These are phyloP conservation scores for Phialophora chinensis DNA, from an alignment of 2,329 filamentous ascomycete genomes.

Conservation along the genomic window DNA sequence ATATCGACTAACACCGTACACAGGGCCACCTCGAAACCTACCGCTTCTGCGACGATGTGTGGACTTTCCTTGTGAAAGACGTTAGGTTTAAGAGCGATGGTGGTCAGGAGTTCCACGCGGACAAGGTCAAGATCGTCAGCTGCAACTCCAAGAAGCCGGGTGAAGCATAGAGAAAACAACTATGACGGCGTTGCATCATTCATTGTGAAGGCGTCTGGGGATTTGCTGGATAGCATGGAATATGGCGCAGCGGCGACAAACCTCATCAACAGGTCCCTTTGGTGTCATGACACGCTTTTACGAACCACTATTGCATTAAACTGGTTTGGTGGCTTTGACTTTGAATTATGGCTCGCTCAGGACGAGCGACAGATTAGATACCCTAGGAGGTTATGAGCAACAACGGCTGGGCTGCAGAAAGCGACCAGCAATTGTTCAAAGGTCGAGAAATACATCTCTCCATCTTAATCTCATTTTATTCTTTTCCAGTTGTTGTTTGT, in stretches of 20 bases:
- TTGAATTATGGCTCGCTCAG: background rate
- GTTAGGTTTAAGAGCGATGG: constrained; percentile 98
- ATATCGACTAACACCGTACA: constrained; percentile 18
- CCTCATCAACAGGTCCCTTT: background rate
- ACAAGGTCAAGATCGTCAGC: constrained; percentile 98
- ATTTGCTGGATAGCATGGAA: background rate
- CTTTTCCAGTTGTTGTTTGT: background rate
- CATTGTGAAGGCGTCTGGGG: background rate
- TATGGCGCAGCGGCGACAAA: background rate
- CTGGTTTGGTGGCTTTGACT: constrained; percentile 8
- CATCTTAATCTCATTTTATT: background rate
- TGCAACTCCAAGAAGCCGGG: constrained; percentile 87
- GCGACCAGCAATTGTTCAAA: background rate
- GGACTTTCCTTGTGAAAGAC: constrained; percentile 99
- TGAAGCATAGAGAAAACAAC: constrained; percentile 48
- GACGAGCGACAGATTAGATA: constrained; percentile 18
- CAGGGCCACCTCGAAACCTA: constrained; percentile 97
- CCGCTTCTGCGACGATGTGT: constrained; percentile 99
- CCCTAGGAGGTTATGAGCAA: constrained; percentile 7
- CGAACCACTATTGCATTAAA: background rate
- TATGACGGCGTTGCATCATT: background rate
- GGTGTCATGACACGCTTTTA: background rate
- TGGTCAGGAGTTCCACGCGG: constrained; percentile 74
- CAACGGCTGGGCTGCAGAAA: constrained; percentile 1
- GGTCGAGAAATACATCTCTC: background rate